Evolutionary conservation across 1,139 yeast species (phyloP).

Genomic region (Diutina rugosa): DNA sequence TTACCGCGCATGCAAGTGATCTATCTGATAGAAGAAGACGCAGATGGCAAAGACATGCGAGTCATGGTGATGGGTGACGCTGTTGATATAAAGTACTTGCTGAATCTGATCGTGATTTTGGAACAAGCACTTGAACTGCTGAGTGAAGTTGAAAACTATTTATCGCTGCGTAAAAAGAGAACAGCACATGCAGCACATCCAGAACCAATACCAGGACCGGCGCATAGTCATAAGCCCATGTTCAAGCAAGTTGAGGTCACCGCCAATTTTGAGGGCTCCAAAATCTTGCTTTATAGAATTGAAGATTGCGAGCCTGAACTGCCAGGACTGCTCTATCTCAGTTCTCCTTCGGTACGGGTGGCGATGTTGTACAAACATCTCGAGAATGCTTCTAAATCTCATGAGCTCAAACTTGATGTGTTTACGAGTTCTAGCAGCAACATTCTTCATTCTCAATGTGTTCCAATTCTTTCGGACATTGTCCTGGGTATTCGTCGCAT

Average conservation of each 20-base stretch:
- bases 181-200: not conserved
- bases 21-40: slow-evolving; percentile 28
- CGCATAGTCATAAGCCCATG: slow-evolving; percentile 9
- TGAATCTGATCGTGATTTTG: slow-evolving; percentile 35
- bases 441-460: slow-evolving; percentile 56
- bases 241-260: slow-evolving; percentile 37
- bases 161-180: slow-evolving; percentile 8
- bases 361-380: slow-evolving; percentile 22
- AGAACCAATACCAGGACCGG: not conserved
- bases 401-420: slow-evolving; percentile 38
- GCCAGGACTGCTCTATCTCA: slow-evolving; percentile 48
- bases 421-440: slow-evolving; percentile 66
- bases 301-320: slow-evolving; percentile 22
- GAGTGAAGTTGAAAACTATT: slow-evolving; percentile 25
- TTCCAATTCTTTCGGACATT: slow-evolving; percentile 62
- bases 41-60: slow-evolving; percentile 15
- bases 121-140: slow-evolving; percentile 35
- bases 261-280: slow-evolving; percentile 59
- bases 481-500: slow-evolving; percentile 24
- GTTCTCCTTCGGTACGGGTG: slow-evolving; percentile 66
- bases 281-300: slow-evolving; percentile 39
- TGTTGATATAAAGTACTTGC: slow-evolving; percentile 48
- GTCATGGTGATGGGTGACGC: slow-evolving; percentile 49
- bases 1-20: slow-evolving; percentile 55
- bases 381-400: slow-evolving; percentile 18